Evolutionary conservation across 768 basidiomycete genomes (phyloP).

Genomic region (Polyporus arcularius): DNA sequence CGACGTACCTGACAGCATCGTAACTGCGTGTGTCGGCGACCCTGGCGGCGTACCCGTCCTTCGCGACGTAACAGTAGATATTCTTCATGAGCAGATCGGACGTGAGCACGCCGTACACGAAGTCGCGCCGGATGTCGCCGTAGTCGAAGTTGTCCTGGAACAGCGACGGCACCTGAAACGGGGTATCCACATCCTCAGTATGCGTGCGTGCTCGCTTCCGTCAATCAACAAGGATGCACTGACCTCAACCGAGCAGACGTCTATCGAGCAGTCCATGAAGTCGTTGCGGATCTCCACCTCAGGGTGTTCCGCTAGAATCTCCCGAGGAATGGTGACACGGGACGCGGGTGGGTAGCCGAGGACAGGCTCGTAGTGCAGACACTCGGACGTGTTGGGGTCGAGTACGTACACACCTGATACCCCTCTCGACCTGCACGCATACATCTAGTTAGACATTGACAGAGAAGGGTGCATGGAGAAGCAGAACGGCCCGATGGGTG

Average conservation of each 20-base stretch:
- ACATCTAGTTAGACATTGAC: neutral
- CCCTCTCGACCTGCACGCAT: constrained; percentile 54
- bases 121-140: constrained; percentile 86
- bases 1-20: constrained; percentile 75
- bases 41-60: constrained; percentile 89
- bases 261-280: constrained; percentile 85
- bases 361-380: constrained; percentile 82
- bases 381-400: constrained; percentile 74
- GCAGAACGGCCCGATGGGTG: too few species aligned
- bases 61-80: constrained; percentile 87
- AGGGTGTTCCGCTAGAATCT: constrained; percentile 67
- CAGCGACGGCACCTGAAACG: constrained; percentile 79
- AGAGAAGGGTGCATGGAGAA: too few species aligned
- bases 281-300: constrained; percentile 89
- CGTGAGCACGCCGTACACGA: constrained; percentile 91
- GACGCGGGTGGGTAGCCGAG: constrained; percentile 67
- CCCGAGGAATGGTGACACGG: constrained; percentile 71
- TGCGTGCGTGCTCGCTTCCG: neutral
- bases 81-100: constrained; percentile 95
- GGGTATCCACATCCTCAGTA: neutral
- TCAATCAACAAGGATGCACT: neutral
- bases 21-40: constrained; percentile 93
- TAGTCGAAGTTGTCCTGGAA: constrained; percentile 99
- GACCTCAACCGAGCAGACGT: constrained; percentile 93
- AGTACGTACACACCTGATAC: constrained; percentile 81